These are phyloP conservation scores for Cercospora janseana DNA, from an alignment of 2,329 filamentous ascomycete genomes.

Conservation along the genomic window DNA sequence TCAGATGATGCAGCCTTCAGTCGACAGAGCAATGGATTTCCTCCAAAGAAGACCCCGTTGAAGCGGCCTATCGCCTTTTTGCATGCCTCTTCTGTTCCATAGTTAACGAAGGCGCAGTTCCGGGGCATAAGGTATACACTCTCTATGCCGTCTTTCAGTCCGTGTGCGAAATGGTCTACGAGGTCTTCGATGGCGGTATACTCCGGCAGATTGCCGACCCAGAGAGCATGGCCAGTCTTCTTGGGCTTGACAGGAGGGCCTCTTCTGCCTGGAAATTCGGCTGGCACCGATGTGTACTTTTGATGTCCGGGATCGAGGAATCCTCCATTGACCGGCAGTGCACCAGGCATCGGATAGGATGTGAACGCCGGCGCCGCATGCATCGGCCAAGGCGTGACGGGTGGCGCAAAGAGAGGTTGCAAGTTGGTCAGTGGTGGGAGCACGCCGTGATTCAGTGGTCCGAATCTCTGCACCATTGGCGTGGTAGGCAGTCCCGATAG, in stretches of 20 bases:
- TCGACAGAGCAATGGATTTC: conserved; percentile 82
- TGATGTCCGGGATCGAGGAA: too few species aligned
- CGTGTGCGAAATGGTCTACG: conserved; percentile 85
- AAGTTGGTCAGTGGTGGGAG: too few species aligned
- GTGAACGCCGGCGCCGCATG: too few species aligned
- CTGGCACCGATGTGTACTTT: too few species aligned
- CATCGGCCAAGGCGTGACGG: too few species aligned
- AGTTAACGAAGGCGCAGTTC: conserved; percentile 96
- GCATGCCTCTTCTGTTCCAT: conserved; percentile 74
- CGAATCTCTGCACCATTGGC: too few species aligned
- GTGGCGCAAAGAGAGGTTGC: too few species aligned
- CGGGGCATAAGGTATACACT: conserved; percentile 87
- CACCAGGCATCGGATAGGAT: too few species aligned
- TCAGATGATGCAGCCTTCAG: conserved; percentile 53
- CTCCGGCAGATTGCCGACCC: conserved; percentile 90
- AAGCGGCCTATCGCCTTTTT: conserved; percentile 74
- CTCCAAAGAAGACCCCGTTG: conserved; percentile 85
- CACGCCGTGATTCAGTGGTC: too few species aligned
- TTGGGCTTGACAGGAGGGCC: conserved; percentile 65
- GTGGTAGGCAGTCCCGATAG: too few species aligned
- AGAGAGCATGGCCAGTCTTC: conserved; percentile 79
- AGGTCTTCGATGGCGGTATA: conserved; percentile 76
- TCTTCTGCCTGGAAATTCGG: too few species aligned
- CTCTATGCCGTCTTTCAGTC: conserved; percentile 71
- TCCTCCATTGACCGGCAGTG: too few species aligned